Conservation (phyloP, 1,284 basidiomycete genomes). For the Boletus subluridellus region DNA sequence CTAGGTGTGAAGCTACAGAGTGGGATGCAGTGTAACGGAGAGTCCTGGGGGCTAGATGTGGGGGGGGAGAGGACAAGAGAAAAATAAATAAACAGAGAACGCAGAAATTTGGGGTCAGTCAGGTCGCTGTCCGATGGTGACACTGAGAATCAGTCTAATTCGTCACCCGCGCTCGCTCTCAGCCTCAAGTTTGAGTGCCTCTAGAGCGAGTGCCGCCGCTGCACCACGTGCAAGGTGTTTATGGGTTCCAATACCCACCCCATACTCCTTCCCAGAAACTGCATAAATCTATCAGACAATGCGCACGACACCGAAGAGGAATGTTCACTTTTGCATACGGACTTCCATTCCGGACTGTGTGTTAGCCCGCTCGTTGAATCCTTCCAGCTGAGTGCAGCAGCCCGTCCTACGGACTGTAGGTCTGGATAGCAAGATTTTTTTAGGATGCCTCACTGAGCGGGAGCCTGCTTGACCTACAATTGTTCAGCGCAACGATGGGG, state of each 20-base stretch:
- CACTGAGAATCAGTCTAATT: neutral
- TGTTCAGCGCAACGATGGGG: conserved; percentile 42
- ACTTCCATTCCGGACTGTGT: conserved; percentile 54
- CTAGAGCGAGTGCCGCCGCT: conserved; percentile 52
- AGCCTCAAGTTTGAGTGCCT: conserved; percentile 24
- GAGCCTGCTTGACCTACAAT: conserved; percentile 34
- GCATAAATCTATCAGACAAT: conserved; percentile 14
- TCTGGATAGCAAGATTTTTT: conserved; percentile 37
- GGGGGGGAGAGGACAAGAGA: neutral
- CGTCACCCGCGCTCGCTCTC: conserved; percentile 19
- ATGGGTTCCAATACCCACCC: conserved; percentile 36
- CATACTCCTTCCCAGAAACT: conserved; percentile 33
- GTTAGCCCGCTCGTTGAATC: conserved; percentile 46
- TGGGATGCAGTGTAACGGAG: neutral
- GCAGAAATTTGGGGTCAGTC: neutral
- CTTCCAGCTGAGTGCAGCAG: conserved; percentile 51
- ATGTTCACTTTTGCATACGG: conserved; percentile 53
- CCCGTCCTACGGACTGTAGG: conserved; percentile 45
- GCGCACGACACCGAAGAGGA: conserved; percentile 5
- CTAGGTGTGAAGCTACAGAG: conserved; percentile 12
- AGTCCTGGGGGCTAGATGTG: neutral
- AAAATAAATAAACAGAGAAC: conserved; percentile 6
- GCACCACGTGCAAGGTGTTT: conserved; percentile 53
- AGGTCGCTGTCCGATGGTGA: neutral
- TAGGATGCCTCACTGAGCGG: neutral